Evolutionary conservation across 805 yeast genomes (phyloP).

Genomic region (Saccharomyces eubayanus): DNA sequence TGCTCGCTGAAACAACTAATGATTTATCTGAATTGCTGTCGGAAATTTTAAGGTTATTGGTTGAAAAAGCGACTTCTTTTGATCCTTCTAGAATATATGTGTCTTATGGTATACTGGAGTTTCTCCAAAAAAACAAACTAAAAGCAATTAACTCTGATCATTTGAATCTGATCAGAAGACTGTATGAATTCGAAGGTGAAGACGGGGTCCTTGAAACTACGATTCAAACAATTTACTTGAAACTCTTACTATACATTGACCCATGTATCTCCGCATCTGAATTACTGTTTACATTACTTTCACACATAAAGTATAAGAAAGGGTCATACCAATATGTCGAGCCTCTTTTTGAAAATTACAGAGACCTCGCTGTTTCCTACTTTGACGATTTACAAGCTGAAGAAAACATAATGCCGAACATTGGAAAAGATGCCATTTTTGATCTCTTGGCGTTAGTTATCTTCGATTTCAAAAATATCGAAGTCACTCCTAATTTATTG

Average conservation of each 20-base stretch:
- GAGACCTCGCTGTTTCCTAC: slow-evolving; percentile 34
- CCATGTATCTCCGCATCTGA: slow-evolving; percentile 17
- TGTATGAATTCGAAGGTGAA: slow-evolving; percentile 37
- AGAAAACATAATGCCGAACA: not conserved
- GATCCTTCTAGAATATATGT: slow-evolving; percentile 65
- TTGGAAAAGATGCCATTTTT: slow-evolving; percentile 9
- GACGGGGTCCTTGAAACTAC: slow-evolving; percentile 46
- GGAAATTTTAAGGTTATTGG: slow-evolving; percentile 38
- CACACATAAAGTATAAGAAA: slow-evolving; percentile 30
- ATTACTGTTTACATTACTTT: slow-evolving; percentile 32
- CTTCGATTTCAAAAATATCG: slow-evolving; percentile 12
- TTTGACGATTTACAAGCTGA: slow-evolving; percentile 18
- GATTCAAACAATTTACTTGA: slow-evolving; percentile 45
- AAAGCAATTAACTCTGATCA: slow-evolving; percentile 22
- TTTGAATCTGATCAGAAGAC: slow-evolving; percentile 24
- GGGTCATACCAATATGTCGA: slow-evolving; percentile 29
- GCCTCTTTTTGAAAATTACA: slow-evolving; percentile 28
- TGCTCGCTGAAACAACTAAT: slow-evolving; percentile 1
- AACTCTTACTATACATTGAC: slow-evolving; percentile 36
- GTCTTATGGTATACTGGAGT: slow-evolving; percentile 48
- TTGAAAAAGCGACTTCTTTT: slow-evolving; percentile 42
- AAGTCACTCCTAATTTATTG: slow-evolving; percentile 15
- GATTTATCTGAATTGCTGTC: not conserved
- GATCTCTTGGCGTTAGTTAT: slow-evolving; percentile 22
- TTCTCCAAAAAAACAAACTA: slow-evolving; percentile 30